These are phyloP conservation scores for Neonectria coccinea DNA, from an alignment of 2,329 filamentous ascomycete genomes.

Conservation along the genomic window DNA sequence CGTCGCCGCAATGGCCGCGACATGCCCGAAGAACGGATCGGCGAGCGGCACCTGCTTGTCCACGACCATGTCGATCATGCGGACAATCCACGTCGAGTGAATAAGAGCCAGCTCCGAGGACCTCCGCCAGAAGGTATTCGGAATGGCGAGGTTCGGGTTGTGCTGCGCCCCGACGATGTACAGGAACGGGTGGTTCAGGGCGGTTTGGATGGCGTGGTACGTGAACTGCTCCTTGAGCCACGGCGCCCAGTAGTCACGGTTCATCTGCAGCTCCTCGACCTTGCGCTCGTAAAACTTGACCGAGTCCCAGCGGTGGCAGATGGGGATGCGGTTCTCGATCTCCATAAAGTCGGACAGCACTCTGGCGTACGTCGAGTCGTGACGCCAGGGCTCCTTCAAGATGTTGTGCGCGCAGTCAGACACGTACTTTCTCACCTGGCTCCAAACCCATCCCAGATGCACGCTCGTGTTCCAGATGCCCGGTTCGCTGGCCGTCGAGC, in stretches of 20 bases:
- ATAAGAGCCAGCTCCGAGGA: slow-evolving; percentile 64
- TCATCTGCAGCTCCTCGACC: slow-evolving; percentile 57
- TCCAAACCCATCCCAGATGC: slow-evolving; percentile 65
- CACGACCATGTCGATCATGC: slow-evolving; percentile 65
- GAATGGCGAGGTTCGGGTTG: slow-evolving; percentile 63
- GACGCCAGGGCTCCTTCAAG: slow-evolving; percentile 62
- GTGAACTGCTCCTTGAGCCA: slow-evolving; percentile 67
- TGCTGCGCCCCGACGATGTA: slow-evolving; percentile 65
- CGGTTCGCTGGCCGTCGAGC: slow-evolving; percentile 53
- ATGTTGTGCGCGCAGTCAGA: slow-evolving; percentile 60
- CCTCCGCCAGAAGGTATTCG: slow-evolving; percentile 65
- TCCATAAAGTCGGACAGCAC: slow-evolving; percentile 64
- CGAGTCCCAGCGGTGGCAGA: slow-evolving; percentile 64
- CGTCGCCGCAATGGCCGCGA: slow-evolving; percentile 63
- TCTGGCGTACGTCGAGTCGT: slow-evolving; percentile 64
- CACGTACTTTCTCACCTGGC: slow-evolving; percentile 58
- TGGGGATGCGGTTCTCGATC: slow-evolving; percentile 60
- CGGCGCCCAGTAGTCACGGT: slow-evolving; percentile 62
- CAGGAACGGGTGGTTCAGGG: slow-evolving; percentile 65
- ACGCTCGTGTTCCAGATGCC: slow-evolving; percentile 64
- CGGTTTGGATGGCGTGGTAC: slow-evolving; percentile 63
- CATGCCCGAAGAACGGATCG: slow-evolving; percentile 65
- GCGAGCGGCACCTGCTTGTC: slow-evolving; percentile 62
- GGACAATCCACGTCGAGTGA: slow-evolving; percentile 65
- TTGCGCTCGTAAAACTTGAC: slow-evolving; percentile 65